phyloP scores from a whole-genome alignment of 805 yeast species.

The Torulaspora gathmanii region DNA sequence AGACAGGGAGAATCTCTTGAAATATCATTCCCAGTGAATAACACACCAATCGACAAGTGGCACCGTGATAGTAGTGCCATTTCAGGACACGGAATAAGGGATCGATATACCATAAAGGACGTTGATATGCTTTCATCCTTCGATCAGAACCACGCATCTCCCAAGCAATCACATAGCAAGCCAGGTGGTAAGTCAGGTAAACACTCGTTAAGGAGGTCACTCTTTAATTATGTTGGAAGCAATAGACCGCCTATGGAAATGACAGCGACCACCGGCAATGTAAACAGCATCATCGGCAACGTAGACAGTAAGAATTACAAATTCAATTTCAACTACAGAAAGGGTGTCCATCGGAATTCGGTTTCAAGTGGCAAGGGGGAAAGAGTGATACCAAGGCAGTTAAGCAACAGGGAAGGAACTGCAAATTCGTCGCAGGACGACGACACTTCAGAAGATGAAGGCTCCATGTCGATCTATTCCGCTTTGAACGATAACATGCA shows the following conservation, averaged over 20 bases:
- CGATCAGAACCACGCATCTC: constrained; percentile 8
- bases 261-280: constrained; percentile 12
- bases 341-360: constrained; percentile 8
- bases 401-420: constrained; percentile 7
- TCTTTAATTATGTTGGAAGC: constrained; percentile 25
- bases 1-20: constrained; percentile 75
- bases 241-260: constrained; percentile 14
- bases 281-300: constrained; percentile 24
- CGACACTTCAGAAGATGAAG: constrained; percentile 50
- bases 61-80: constrained; percentile 11
- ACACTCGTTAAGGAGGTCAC: constrained; percentile 26
- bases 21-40: constrained; percentile 42
- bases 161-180: constrained; percentile 9
- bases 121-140: constrained; percentile 24
- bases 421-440: constrained; percentile 19
- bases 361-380: constrained; percentile 7
- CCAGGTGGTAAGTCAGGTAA: constrained; percentile 8
- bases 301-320: constrained; percentile 30
- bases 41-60: constrained; percentile 5
- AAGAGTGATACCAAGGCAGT: background rate
- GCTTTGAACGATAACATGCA: constrained; percentile 41
- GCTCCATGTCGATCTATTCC: constrained; percentile 62
- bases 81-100: constrained; percentile 15
- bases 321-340: constrained; percentile 33
- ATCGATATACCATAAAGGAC: constrained; percentile 28